Conservation (phyloP, 345 rosid species). For the Populus euphratica region DNA sequence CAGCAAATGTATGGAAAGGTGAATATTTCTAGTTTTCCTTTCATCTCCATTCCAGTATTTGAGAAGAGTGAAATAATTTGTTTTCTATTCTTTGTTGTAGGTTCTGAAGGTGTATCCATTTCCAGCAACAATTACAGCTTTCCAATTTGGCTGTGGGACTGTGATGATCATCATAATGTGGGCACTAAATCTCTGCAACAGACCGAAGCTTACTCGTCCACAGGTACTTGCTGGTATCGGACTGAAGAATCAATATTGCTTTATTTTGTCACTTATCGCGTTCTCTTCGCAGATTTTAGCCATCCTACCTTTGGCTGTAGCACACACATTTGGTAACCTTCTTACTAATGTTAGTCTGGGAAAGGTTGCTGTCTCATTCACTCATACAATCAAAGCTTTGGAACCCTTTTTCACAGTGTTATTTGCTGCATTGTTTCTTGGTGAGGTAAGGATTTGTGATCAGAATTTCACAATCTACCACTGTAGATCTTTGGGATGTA, state of each 20-base stretch:
- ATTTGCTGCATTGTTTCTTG: conserved; percentile 58
- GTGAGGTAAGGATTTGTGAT: conserved; percentile 43
- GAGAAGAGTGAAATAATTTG: not conserved
- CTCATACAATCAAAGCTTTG: conserved; percentile 92
- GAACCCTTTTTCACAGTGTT: conserved; percentile 89
- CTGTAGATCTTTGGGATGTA: not conserved
- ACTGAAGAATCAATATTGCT: not conserved
- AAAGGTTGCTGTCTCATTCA: conserved; percentile 77
- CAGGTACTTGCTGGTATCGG: conserved; percentile 41
- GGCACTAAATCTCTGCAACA: conserved; percentile 55
- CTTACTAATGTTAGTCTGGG: conserved; percentile 77
- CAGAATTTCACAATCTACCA: not conserved
- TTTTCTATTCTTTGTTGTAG: conserved; percentile 29
- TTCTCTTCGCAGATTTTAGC: conserved; percentile 48
- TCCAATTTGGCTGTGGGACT: conserved; percentile 74
- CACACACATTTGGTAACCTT: conserved; percentile 78
- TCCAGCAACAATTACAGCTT: conserved; percentile 82
- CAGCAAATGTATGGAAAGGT: too few species aligned
- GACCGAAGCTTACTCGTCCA: conserved; percentile 57
- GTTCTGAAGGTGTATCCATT: conserved; percentile 70
- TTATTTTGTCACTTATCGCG: not conserved
- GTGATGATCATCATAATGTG: conserved; percentile 59
- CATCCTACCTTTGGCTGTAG: conserved; percentile 68
- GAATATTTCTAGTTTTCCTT: too few species aligned
- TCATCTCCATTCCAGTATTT: too few species aligned